A percentile compares a stretch with the other conserved stretches of the same genome.
Conservation (phyloP, 1,284 basidiomycete species). For the Kalmanozyma brasiliensis region DNA sequence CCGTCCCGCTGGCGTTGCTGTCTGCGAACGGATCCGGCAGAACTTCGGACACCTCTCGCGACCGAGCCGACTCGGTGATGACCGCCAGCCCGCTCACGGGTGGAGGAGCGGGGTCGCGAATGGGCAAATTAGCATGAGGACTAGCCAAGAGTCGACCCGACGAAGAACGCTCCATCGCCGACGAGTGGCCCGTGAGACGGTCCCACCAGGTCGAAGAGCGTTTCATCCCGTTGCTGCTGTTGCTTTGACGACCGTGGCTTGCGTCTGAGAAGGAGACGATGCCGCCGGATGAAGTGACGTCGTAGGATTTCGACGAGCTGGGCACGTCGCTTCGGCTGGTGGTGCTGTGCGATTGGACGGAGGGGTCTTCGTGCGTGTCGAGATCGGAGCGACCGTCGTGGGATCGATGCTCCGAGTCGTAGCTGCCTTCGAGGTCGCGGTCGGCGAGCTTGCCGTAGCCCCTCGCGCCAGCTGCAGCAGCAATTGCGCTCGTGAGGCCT, state of each 20-base stretch:
- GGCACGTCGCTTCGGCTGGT: constrained; percentile 30
- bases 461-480: background rate
- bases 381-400: constrained; percentile 26
- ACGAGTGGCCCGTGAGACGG: constrained; percentile 53
- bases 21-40: constrained; percentile 23
- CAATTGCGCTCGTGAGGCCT: background rate
- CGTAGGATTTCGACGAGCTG: constrained; percentile 31
- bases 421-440: constrained; percentile 19
- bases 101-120: constrained; percentile 56
- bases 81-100: constrained; percentile 36
- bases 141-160: constrained; percentile 45
- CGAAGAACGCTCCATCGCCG: constrained; percentile 52
- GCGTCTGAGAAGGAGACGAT: constrained; percentile 52
- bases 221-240: constrained; percentile 22
- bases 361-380: constrained; percentile 25
- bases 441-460: constrained; percentile 32
- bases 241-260: constrained; percentile 12
- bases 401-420: constrained; percentile 21
- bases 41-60: constrained; percentile 25
- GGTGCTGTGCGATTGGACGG: constrained; percentile 44
- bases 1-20: constrained; percentile 5
- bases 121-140: constrained; percentile 47
- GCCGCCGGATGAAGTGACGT: constrained; percentile 19
- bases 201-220: constrained; percentile 62
- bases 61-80: constrained; percentile 51